Conservation (phyloP, 2,329 filamentous ascomycete genomes). For the Blastomyces emzantsi region DNA sequence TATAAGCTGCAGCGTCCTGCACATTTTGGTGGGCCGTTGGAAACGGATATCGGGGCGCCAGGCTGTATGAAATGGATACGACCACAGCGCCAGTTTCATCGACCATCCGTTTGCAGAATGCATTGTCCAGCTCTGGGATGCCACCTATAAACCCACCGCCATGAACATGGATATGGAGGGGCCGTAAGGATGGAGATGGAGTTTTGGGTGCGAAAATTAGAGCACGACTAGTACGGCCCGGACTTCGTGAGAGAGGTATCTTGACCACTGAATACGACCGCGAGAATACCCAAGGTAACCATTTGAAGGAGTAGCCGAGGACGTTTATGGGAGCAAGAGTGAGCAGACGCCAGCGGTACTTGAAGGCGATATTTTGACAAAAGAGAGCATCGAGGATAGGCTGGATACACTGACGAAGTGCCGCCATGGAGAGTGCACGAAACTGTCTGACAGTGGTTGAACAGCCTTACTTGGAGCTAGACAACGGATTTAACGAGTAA, state of each 20-base stretch:
- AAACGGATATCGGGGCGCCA: constrained; percentile 35
- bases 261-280: constrained; percentile 29
- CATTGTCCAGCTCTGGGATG: constrained; percentile 32
- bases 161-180: constrained; percentile 40
- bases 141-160: constrained; percentile 40
- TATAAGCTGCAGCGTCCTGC: constrained; percentile 36
- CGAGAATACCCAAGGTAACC: constrained; percentile 31
- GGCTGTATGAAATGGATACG: constrained; percentile 33
- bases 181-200: constrained; percentile 20
- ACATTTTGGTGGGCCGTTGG: constrained; percentile 38
- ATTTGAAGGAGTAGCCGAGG: constrained; percentile 32
- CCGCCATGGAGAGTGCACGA: background rate
- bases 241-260: constrained; percentile 24
- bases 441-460: no score
- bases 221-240: constrained; percentile 23
- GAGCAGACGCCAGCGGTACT: constrained; percentile 38
- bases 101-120: constrained; percentile 30
- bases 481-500: background rate
- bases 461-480: background rate
- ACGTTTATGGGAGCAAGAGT: constrained; percentile 36
- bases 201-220: constrained; percentile 28
- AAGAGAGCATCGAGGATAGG: constrained; percentile 28
- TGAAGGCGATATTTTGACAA: constrained; percentile 30
- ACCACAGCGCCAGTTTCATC: constrained; percentile 36
- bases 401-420: constrained; percentile 9